phyloP scores from a whole-genome alignment of 2,329 filamentous ascomycete species.

The Teratosphaeria destructans region DNA sequence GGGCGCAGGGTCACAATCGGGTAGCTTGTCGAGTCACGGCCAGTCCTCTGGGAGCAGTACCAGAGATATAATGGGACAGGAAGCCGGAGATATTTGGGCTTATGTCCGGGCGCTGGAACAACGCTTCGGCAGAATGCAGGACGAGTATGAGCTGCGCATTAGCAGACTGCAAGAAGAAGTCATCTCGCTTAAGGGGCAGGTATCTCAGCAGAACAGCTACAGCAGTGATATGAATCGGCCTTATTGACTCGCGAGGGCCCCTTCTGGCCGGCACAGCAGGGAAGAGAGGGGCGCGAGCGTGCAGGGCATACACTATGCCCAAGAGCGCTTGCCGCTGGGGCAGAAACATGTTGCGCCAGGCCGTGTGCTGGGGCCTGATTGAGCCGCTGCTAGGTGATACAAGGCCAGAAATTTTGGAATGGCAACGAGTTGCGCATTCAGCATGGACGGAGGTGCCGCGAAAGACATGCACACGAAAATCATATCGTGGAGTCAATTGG shows the following conservation, averaged over 20 bases:
- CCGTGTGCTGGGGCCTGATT: not conserved
- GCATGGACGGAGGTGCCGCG: not conserved
- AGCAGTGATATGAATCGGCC: constrained; percentile 19
- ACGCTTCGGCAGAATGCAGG: constrained; percentile 35
- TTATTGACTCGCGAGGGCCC: constrained; percentile 2
- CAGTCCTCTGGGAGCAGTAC: constrained; percentile 48
- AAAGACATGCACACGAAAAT: not conserved
- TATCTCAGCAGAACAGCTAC: constrained; percentile 19
- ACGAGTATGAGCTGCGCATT: constrained; percentile 39
- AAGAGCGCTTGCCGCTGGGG: not conserved
- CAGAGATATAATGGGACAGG: constrained; percentile 56
- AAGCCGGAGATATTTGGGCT: constrained; percentile 49
- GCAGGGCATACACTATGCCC: not conserved
- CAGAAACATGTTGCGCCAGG: not conserved
- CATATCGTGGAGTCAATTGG: not conserved
- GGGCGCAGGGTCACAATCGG: constrained; percentile 34
- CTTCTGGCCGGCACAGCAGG: not conserved
- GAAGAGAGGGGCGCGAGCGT: not conserved
- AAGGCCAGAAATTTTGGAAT: not conserved
- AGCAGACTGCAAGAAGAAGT: constrained; percentile 36
- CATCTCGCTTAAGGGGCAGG: constrained; percentile 21
- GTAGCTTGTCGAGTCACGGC: constrained; percentile 43
- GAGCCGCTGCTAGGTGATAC: not conserved
- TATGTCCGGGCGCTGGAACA: constrained; percentile 63
- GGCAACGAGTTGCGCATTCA: not conserved